These are phyloP conservation scores for Mycena crocata DNA, from an alignment of 768 basidiomycete species.

Conservation along the genomic window DNA sequence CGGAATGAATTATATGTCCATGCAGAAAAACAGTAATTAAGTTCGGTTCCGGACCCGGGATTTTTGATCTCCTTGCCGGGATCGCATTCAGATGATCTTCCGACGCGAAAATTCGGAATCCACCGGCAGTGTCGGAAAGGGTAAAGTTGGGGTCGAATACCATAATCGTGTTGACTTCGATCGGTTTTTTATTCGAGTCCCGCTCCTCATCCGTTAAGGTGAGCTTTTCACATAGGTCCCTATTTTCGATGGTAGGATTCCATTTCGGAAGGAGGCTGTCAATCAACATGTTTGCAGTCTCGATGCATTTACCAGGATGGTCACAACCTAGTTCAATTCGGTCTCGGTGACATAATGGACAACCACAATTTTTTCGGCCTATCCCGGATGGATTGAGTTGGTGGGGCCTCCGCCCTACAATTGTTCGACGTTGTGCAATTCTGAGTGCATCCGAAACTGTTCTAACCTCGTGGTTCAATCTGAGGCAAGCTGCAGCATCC, in stretches of 20 bases:
- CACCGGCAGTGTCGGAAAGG: too few species aligned
- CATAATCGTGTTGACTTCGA: too few species aligned
- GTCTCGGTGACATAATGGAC: too few species aligned
- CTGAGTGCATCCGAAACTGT: not conserved
- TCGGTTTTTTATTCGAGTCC: not conserved
- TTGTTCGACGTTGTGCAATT: too few species aligned
- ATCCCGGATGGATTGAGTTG: too few species aligned
- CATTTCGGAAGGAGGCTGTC: not conserved
- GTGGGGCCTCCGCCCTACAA: too few species aligned
- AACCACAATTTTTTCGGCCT: too few species aligned
- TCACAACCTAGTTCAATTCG: too few species aligned
- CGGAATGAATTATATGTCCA: not conserved
- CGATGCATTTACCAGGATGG: constrained; percentile 5
- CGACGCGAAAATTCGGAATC: not conserved
- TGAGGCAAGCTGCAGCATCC: constrained; percentile 5
- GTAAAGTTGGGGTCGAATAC: too few species aligned
- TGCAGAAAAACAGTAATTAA: not conserved
- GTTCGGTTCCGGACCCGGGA: not conserved
- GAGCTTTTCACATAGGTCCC: too few species aligned
- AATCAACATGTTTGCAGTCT: constrained; percentile 1
- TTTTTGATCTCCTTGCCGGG: not conserved
- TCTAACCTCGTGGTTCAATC: constrained; percentile 4
- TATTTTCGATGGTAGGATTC: too few species aligned
- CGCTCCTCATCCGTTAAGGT: not conserved
- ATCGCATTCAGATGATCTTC: not conserved